Percentiles rank a stretch among this genome's conserved stretches.
Conservation (phyloP, 2,329 filamentous ascomycete species). For the Pseudophaeomoniella oleicola region DNA sequence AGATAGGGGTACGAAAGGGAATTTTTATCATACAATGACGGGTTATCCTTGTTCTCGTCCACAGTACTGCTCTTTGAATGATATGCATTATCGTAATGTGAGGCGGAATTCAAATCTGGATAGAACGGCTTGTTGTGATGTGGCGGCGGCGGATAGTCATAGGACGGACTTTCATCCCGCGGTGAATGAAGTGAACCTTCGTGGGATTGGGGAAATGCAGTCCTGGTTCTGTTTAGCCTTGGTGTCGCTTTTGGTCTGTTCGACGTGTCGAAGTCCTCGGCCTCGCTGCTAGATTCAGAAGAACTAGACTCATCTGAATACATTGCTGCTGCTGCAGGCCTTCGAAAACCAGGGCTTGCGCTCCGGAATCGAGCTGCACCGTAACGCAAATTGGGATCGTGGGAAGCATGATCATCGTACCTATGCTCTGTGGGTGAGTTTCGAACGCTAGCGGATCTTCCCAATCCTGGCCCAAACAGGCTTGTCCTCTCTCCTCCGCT, state of each 20-base stretch:
- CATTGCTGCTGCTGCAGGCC: constrained; percentile 5
- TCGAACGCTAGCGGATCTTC: constrained; percentile 38
- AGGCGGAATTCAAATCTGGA: background rate
- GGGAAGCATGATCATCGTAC: constrained; percentile 6
- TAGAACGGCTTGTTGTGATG: background rate
- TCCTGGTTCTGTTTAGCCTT: background rate
- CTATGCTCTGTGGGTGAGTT: constrained; percentile 27
- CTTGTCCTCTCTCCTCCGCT: constrained; percentile 42
- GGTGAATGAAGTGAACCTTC: background rate
- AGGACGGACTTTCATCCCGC: constrained; percentile 2
- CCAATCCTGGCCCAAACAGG: constrained; percentile 34
- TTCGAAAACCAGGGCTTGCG: constrained; percentile 25
- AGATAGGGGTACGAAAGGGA: too few species aligned
- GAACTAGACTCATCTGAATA: constrained; percentile 15
- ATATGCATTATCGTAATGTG: background rate
- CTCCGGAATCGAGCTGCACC: constrained; percentile 22
- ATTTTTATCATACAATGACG: background rate
- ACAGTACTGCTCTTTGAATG: background rate
- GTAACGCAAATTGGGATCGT: constrained; percentile 7
- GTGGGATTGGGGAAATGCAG: background rate
- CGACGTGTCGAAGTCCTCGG: constrained; percentile 14
- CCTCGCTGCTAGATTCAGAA: constrained; percentile 24
- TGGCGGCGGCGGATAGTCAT: constrained; percentile 11
- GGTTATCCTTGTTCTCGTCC: background rate
- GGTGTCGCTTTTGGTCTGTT: constrained; percentile 23